A percentile compares a stretch with the other conserved stretches of the same genome.
phyloP scores from a whole-genome alignment of 2,329 filamentous ascomycete species.

The Knufia fluminis region DNA sequence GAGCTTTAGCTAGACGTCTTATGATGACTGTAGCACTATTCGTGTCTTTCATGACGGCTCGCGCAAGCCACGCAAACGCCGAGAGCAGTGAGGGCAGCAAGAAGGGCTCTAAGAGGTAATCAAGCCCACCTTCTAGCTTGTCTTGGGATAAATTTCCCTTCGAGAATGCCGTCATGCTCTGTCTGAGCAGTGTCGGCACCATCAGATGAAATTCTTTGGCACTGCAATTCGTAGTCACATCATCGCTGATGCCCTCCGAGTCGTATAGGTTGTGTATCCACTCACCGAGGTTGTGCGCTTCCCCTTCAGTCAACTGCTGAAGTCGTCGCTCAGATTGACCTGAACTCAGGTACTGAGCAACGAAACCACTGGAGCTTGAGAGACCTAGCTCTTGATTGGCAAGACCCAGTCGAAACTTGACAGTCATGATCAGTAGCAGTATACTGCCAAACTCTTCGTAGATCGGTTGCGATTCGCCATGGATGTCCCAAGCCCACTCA shows the following conservation, averaged over 20 bases:
- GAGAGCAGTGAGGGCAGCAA: conserved; percentile 52
- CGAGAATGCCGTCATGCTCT: conserved; percentile 51
- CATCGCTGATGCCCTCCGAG: conserved; percentile 54
- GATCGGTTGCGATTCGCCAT: conserved; percentile 54
- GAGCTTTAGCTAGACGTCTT: conserved; percentile 48
- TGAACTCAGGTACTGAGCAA: conserved; percentile 44
- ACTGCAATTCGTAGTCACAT: conserved; percentile 54
- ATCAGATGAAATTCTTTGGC: conserved; percentile 57
- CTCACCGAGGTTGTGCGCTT: conserved; percentile 47
- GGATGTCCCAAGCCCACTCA: conserved; percentile 56
- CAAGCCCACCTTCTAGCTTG: conserved; percentile 52
- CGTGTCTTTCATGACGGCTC: conserved; percentile 34
- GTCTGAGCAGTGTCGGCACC: conserved; percentile 52
- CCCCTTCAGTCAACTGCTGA: conserved; percentile 45
- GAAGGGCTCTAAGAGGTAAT: conserved; percentile 56
- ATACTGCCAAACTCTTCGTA: conserved; percentile 59
- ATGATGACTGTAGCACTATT: conserved; percentile 48
- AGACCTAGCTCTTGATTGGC: conserved; percentile 45
- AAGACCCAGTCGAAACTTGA: conserved; percentile 50
- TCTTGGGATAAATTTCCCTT: conserved; percentile 47
- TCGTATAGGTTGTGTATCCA: conserved; percentile 56
- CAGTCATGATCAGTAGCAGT: conserved; percentile 48
- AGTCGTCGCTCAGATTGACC: conserved; percentile 39
- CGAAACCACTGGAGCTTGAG: conserved; percentile 42
- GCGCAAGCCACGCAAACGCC: conserved; percentile 48